Evolutionary conservation across 108 stramenopile genomes (phyloP).

Genomic region (Discostella stelligeroides): DNA sequence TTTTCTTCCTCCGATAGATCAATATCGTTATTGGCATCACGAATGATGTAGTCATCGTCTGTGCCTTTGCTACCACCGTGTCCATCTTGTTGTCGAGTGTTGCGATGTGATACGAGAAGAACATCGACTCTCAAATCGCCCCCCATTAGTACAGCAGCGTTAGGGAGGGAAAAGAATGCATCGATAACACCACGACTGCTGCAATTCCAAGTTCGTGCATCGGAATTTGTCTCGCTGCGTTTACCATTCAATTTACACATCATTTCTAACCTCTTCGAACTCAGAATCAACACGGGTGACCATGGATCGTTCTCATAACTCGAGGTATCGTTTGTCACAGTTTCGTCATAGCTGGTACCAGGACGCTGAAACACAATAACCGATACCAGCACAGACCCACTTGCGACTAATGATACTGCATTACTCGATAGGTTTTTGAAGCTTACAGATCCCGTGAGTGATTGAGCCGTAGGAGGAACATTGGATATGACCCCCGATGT

Average conservation of each 20-base stretch:
- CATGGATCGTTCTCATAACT: constrained; percentile 23
- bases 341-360: constrained; percentile 4
- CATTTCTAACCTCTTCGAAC: constrained; percentile 52
- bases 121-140: constrained; percentile 57
- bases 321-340: neutral
- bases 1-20: constrained; percentile 28
- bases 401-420: constrained; percentile 59
- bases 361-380: constrained; percentile 57
- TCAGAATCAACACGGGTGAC: constrained; percentile 57
- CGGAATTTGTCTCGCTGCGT: neutral
- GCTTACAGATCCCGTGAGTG: constrained; percentile 47
- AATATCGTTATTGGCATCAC: constrained; percentile 12
- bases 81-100: neutral
- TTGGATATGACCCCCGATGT: constrained; percentile 58
- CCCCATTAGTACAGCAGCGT: constrained; percentile 56
- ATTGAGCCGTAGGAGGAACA: constrained; percentile 66
- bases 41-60: constrained; percentile 15
- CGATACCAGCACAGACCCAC: constrained; percentile 52
- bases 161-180: constrained; percentile 69
- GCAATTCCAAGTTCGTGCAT: constrained; percentile 56
- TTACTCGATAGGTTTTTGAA: constrained; percentile 50
- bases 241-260: constrained; percentile 44
- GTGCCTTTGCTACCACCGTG: constrained; percentile 8
- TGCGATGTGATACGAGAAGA: constrained; percentile 1
- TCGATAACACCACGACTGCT: constrained; percentile 50